A percentile compares a stretch with the other conserved stretches of the same genome.
phyloP scores from a whole-genome alignment of 2,329 filamentous ascomycete genomes.

The Biscogniauxia sp. region DNA sequence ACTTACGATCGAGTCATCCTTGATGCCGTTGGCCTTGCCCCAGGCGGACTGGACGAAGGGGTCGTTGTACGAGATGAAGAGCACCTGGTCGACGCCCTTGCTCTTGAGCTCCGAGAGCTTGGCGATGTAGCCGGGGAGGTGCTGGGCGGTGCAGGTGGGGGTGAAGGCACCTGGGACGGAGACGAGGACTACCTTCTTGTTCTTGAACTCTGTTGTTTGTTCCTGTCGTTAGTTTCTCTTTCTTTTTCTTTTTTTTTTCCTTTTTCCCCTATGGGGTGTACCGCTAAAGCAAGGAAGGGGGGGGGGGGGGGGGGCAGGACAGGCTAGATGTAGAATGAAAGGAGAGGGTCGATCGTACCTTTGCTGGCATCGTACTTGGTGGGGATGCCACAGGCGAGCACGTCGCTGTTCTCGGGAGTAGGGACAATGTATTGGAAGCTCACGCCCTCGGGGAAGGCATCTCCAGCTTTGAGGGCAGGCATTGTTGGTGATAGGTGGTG shows the following conservation, averaged over 20 bases:
- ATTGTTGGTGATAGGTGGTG: conserved; percentile 33
- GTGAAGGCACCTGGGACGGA: conserved; percentile 74
- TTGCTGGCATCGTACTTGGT: conserved; percentile 77
- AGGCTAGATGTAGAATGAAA: neutral
- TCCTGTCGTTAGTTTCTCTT: no score
- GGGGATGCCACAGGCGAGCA: conserved; percentile 76
- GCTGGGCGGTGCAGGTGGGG: conserved; percentile 77
- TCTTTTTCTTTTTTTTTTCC: no score
- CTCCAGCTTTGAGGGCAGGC: conserved; percentile 73
- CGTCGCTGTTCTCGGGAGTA: conserved; percentile 62
- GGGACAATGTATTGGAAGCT: conserved; percentile 84
- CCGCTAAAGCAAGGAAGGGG: neutral
- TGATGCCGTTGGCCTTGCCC: conserved; percentile 83
- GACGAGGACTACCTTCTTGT: conserved; percentile 56
- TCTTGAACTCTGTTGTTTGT: conserved; percentile 45
- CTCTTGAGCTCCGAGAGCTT: conserved; percentile 67
- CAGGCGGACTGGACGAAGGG: conserved; percentile 84
- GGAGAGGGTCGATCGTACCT: conserved; percentile 40
- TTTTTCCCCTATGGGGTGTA: no score
- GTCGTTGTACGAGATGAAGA: conserved; percentile 83
- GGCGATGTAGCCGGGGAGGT: conserved; percentile 77
- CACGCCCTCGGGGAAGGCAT: conserved; percentile 77
- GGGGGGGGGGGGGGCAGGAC: neutral
- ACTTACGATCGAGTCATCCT: conserved; percentile 61
- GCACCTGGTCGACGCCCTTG: conserved; percentile 80